Evolutionary conservation across 176 grass and related monocot genomes (phyloP).

Genomic region (Chloris gayana): DNA sequence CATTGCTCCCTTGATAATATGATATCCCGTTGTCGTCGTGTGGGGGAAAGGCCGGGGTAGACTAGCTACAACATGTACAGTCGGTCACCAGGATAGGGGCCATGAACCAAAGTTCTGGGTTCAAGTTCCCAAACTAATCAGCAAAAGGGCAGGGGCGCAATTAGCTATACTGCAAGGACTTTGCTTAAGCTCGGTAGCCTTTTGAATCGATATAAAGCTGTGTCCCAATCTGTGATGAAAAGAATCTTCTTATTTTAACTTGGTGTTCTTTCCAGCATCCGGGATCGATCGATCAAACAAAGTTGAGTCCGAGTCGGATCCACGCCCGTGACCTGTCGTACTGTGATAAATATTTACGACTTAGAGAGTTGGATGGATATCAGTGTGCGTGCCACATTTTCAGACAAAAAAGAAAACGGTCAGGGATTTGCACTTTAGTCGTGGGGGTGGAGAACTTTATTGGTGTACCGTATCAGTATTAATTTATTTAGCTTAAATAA

Average conservation of each 20-base stretch:
- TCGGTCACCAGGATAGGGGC: constrained; percentile 23
- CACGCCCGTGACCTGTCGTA: not conserved
- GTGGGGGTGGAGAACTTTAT: too few relatives aligned
- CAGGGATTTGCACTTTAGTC: too few relatives aligned
- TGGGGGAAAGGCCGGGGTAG: constrained; percentile 10
- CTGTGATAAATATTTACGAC: too few relatives aligned
- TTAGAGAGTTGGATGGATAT: too few relatives aligned
- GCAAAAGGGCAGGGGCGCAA: constrained; percentile 21
- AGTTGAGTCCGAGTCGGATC: constrained; percentile 51
- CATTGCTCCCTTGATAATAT: constrained; percentile 24
- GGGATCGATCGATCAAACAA: constrained; percentile 31
- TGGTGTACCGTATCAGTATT: not conserved
- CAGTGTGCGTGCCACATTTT: too few relatives aligned
- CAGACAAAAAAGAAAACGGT: too few relatives aligned
- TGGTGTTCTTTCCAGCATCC: constrained; percentile 10
- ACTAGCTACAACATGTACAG: constrained; percentile 1
- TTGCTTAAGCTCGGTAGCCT: constrained; percentile 26
- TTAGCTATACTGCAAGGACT: not conserved
- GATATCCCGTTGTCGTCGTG: constrained; percentile 39
- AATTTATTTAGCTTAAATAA: constrained; percentile 8
- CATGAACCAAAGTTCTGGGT: constrained; percentile 40
- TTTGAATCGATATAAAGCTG: constrained; percentile 29
- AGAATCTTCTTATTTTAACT: constrained; percentile 6
- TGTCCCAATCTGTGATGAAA: not conserved
- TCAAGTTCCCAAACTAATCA: constrained; percentile 48